Conservation (phyloP, 1,284 basidiomycete species). For the Boletus semigastroideus region DNA sequence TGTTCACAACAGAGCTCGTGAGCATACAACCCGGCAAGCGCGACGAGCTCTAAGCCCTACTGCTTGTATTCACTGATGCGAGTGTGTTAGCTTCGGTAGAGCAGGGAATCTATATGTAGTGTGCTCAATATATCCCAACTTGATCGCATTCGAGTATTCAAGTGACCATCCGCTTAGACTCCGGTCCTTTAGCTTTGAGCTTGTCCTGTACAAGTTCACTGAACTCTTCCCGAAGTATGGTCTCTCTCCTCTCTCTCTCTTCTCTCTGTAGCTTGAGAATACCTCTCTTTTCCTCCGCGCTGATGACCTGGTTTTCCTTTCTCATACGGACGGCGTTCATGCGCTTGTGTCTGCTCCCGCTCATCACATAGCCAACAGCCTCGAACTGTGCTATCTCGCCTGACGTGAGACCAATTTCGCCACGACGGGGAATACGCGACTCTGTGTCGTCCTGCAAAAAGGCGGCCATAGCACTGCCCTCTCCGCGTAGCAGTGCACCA, state of each 20-base stretch:
- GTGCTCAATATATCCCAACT: background rate
- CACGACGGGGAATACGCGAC: constrained; percentile 93
- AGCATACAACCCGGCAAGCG: constrained; percentile 43
- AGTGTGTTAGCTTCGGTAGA: background rate
- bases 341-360: constrained; percentile 85
- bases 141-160: background rate
- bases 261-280: constrained; percentile 92
- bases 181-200: constrained; percentile 60
- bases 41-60: constrained; percentile 37
- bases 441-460: constrained; percentile 89
- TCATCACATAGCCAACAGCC: constrained; percentile 96
- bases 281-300: constrained; percentile 94
- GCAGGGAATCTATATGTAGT: background rate
- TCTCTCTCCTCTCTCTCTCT: constrained; percentile 87
- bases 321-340: constrained; percentile 98
- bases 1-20: constrained; percentile 87
- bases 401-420: constrained; percentile 92
- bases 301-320: constrained; percentile 99
- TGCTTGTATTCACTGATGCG: background rate
- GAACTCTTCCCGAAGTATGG: constrained; percentile 78
- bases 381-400: constrained; percentile 88
- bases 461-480: constrained; percentile 96
- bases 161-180: constrained; percentile 17
- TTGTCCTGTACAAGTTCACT: constrained; percentile 76
- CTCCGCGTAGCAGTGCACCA: constrained; percentile 85